These are phyloP conservation scores for Colletotrichum tropicicola DNA, from an alignment of 2,329 filamentous ascomycete genomes.

Conservation along the genomic window DNA sequence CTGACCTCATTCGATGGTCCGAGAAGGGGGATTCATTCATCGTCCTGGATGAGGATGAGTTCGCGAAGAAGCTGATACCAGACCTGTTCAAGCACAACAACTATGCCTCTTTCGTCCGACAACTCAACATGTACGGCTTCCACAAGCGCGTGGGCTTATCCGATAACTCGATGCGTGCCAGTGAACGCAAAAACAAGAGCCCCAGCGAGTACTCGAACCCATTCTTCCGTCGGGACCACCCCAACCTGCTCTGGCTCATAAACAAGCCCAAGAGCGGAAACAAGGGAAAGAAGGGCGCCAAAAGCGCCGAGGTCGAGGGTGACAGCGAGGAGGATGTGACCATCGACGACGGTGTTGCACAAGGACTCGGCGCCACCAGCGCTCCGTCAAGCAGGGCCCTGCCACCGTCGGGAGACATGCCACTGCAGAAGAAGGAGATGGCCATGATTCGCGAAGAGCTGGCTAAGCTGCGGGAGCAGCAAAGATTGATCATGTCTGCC, in stretches of 20 bases:
- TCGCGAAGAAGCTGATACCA: slow-evolving; percentile 94
- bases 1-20: slow-evolving; percentile 95
- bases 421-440: slow-evolving; percentile 76
- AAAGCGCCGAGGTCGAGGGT: slow-evolving; percentile 74
- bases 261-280: slow-evolving; percentile 85
- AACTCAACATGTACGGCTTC: slow-evolving; percentile 97
- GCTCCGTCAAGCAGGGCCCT: slow-evolving; percentile 44
- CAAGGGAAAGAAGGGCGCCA: slow-evolving; percentile 69
- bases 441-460: slow-evolving; percentile 82
- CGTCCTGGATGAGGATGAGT: slow-evolving; percentile 96
- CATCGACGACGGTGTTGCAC: slow-evolving; percentile 46
- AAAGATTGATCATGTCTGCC: slow-evolving; percentile 84
- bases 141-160: slow-evolving; percentile 95
- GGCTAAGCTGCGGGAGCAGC: slow-evolving; percentile 83
- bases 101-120: slow-evolving; percentile 94
- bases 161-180: slow-evolving; percentile 97
- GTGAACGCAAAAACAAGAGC: slow-evolving; percentile 96
- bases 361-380: slow-evolving; percentile 32
- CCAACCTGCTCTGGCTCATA: slow-evolving; percentile 93
- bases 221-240: slow-evolving; percentile 92
- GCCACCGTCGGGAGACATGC: slow-evolving; percentile 54
- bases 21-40: slow-evolving; percentile 97
- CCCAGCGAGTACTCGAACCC: slow-evolving; percentile 98
- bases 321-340: slow-evolving; percentile 69
- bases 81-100: slow-evolving; percentile 99